Base-by-base conservation (phyloP, 441 rosid species). In the Bocquillonia castaneifolia region DNA sequence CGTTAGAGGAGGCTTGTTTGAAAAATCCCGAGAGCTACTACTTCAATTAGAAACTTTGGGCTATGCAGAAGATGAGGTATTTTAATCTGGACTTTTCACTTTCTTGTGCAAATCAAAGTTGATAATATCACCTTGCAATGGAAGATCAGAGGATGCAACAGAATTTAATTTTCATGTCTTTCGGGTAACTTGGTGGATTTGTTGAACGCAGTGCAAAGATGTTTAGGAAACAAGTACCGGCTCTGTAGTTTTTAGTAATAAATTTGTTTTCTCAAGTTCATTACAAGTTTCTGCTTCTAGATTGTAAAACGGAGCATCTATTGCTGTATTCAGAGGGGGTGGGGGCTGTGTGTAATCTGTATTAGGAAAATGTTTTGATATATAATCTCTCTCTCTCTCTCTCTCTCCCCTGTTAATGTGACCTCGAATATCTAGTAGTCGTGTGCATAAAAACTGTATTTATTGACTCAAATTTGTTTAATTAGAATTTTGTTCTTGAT, bases 1-100 rank as follows among this genome's bases (percentile, higher is more conserved):
- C 71, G 88, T 88, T 25, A 84, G 85, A 85, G 96, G 97, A 76
- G 93, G 94, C 34, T 74, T 93, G 80, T 91, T 91, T 86, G 95
- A 89, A n/a, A 88, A 86, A 73, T 85, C 99, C 36, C 86, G 83
- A 69, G 84, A 83, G 68, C 75, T 89, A 66, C 80, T 93, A 25
- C 68, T 81, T 50, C 83, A 91, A 76, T 79, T 93, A 69, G 93
- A 88, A 72, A 69, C 80, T 68, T 67, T 79, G 78, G 95, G 90
- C 77, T 82, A 79, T 69, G 93, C 97, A 51, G 79, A 88, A 71
- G 84, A 86, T 47, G 98, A 93, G 96, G 99, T 93, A 74, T 18
- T 53, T 72, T 54, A 56, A 34, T 52, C 63, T 40, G 53, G 45
- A 13, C 10, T 25, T 53, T 22, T 34, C 60, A 61, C 37, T 39